Evolutionary conservation across 805 yeast genomes (phyloP).

Genomic region (Candida tibetensis): DNA sequence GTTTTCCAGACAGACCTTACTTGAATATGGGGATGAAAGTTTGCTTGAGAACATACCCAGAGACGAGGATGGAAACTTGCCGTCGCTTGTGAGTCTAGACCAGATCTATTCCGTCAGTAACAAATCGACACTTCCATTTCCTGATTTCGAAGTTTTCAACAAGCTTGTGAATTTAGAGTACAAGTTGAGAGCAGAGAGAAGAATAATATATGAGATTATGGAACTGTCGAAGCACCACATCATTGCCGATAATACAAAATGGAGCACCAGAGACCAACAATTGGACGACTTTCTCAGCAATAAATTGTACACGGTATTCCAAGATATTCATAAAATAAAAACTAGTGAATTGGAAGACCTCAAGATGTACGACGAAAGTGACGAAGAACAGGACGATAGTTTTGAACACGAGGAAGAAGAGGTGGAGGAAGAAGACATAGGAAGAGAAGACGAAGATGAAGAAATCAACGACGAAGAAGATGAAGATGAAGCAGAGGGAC

Average conservation of each 20-base stretch:
- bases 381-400: conserved; percentile 17
- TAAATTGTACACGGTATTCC: conserved; percentile 23
- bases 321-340: conserved; percentile 28
- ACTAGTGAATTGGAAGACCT: conserved; percentile 28
- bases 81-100: conserved; percentile 11
- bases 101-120: conserved; percentile 30
- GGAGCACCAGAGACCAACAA: conserved; percentile 32
- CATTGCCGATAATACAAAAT: conserved; percentile 28
- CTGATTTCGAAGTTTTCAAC: conserved; percentile 28
- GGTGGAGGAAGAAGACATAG: conserved; percentile 18
- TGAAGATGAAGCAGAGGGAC: conserved; percentile 5
- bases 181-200: conserved; percentile 27
- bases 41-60: conserved; percentile 15
- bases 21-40: conserved; percentile 20
- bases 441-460: conserved; percentile 15
- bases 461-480: conserved; percentile 12
- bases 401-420: conserved; percentile 17
- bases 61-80: conserved; percentile 14
- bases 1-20: conserved; percentile 29
- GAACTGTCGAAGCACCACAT: conserved; percentile 31
- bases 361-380: conserved; percentile 19
- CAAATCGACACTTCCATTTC: conserved; percentile 21
- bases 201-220: conserved; percentile 36
- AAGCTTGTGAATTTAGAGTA: conserved; percentile 33
- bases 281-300: conserved; percentile 29